phyloP scores from a whole-genome alignment of 441 rosid species.

The Gossypium aridum region DNA sequence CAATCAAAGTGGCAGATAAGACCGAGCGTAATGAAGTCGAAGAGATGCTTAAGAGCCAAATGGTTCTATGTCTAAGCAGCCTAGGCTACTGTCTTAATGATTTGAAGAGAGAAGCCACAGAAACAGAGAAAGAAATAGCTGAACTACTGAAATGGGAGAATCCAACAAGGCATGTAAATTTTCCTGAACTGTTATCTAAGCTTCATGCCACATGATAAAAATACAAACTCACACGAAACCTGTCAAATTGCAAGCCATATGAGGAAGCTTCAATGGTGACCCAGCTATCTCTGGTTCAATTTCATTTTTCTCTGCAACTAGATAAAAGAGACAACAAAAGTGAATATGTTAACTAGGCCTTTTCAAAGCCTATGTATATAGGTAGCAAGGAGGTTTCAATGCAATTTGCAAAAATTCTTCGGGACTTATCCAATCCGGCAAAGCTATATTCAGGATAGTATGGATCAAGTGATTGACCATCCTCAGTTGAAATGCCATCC shows the following conservation, averaged over 20 bases:
- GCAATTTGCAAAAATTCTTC: not conserved
- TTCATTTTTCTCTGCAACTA: not conserved
- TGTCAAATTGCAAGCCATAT: not conserved
- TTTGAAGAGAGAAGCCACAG: constrained; percentile 42
- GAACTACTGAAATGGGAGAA: constrained; percentile 44
- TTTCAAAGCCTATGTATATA: not conserved
- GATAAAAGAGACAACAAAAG: not conserved
- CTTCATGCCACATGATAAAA: constrained; percentile 13
- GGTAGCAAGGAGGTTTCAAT: not conserved
- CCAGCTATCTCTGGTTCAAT: not conserved
- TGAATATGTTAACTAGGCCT: not conserved
- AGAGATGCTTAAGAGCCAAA: constrained; percentile 35
- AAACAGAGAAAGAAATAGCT: constrained; percentile 38
- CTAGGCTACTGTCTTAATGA: constrained; percentile 53
- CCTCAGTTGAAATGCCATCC: not conserved
- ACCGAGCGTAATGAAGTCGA: constrained; percentile 25
- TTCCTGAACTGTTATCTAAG: constrained; percentile 26
- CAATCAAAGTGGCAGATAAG: constrained; percentile 19
- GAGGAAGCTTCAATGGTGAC: not conserved
- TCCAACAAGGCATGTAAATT: constrained; percentile 24
- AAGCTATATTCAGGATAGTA: not conserved
- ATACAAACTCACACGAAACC: not conserved
- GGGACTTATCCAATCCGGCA: not conserved
- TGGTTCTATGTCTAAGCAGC: constrained; percentile 32
- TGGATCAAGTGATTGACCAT: not conserved